Evolutionary conservation across 768 basidiomycete genomes (phyloP).

Genomic region (Russula dissimulans): DNA sequence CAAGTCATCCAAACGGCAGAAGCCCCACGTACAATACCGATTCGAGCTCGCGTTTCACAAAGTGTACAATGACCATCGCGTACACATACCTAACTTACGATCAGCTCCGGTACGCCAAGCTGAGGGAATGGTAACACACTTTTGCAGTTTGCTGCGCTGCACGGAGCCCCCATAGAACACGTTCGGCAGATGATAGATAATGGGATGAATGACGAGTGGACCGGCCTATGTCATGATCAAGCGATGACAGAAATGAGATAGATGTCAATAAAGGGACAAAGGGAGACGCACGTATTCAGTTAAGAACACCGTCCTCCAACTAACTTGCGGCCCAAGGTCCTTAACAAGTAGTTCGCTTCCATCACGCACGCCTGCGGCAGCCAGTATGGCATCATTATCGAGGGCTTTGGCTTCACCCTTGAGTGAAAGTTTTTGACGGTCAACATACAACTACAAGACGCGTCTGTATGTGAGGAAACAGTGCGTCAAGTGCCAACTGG

Average conservation of each 20-base stretch:
- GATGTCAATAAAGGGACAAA: too few relatives aligned
- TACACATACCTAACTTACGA: conserved; percentile 48
- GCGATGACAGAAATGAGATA: neutral
- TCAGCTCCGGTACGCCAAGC: neutral
- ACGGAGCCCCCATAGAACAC: conserved; percentile 64
- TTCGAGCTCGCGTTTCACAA: conserved; percentile 86
- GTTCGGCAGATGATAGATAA: conserved; percentile 64
- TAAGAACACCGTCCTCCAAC: conserved; percentile 83
- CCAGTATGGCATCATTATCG: conserved; percentile 52
- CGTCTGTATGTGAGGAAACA: neutral
- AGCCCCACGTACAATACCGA: conserved; percentile 62
- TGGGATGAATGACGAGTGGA: conserved; percentile 81
- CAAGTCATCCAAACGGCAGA: neutral
- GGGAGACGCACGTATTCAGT: conserved; percentile 79
- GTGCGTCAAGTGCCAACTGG: neutral
- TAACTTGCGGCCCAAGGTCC: conserved; percentile 85
- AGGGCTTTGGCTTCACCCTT: conserved; percentile 54
- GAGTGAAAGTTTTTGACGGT: conserved; percentile 65
- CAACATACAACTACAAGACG: conserved; percentile 50
- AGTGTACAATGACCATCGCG: conserved; percentile 75
- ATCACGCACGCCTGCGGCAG: conserved; percentile 45
- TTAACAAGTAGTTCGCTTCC: conserved; percentile 69
- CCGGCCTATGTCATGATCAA: conserved; percentile 49
- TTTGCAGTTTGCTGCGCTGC: conserved; percentile 68
- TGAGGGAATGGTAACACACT: conserved; percentile 33